These are phyloP conservation scores for Mollisiaceae sp. DNA, from an alignment of 2,329 filamentous ascomycete genomes.

Conservation along the genomic window DNA sequence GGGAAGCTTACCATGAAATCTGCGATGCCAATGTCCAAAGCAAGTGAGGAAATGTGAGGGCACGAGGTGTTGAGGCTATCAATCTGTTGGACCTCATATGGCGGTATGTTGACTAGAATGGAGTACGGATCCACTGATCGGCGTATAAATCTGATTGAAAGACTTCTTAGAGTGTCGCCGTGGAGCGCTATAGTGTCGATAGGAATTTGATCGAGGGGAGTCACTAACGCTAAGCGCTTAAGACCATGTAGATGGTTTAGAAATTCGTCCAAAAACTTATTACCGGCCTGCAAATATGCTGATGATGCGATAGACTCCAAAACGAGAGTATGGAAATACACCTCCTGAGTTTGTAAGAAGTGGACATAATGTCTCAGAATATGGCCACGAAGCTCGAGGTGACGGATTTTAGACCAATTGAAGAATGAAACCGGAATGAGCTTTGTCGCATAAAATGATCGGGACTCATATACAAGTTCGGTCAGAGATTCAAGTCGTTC, in stretches of 20 bases:
- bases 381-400: slow-evolving; percentile 10
- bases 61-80: not conserved
- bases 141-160: slow-evolving; percentile 9
- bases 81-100: not conserved
- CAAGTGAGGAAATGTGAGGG: not conserved
- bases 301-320: not conserved
- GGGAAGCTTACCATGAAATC: not conserved
- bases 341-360: not conserved
- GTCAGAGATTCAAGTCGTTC: slow-evolving; percentile 8
- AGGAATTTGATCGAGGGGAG: not conserved
- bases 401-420: slow-evolving; percentile 16
- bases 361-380: not conserved
- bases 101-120: not conserved
- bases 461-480: slow-evolving; percentile 15
- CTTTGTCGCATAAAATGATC: not conserved
- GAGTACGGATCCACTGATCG: slow-evolving; percentile 1
- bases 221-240: not conserved
- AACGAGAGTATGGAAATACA: not conserved
- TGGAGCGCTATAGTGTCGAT: not conserved
- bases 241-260: not conserved
- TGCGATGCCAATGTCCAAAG: not conserved
- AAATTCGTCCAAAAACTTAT: not conserved
- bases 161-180: slow-evolving; percentile 7
- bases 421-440: slow-evolving; percentile 21
- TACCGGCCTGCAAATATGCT: not conserved